Conservation (phyloP, 2,329 filamentous ascomycete genomes). For the Trichoderma aggressivum region DNA sequence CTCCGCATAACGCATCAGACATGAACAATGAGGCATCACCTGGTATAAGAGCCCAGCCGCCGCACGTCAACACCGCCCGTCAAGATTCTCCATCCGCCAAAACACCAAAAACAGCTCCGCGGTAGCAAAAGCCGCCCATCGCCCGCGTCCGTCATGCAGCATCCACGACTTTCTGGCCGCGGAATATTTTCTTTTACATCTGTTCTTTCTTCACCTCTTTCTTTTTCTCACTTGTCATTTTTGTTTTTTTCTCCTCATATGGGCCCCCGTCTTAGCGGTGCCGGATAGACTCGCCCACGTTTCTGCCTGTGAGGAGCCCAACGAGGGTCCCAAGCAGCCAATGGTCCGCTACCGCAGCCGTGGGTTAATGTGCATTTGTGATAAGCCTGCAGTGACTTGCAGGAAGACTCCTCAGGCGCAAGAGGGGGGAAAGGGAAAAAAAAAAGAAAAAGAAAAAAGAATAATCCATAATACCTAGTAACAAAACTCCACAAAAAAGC, state of each 20-base stretch:
- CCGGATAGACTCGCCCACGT: background rate
- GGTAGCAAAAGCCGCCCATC: background rate
- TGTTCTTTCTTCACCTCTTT: background rate
- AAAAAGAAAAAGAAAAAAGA: background rate
- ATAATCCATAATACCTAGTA: background rate
- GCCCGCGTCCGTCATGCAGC: background rate
- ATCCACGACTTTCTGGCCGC: background rate
- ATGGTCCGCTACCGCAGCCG: background rate
- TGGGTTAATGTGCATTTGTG: background rate
- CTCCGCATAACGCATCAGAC: background rate
- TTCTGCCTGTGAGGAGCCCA: background rate
- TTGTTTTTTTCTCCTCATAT: background rate
- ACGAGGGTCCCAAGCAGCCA: background rate
- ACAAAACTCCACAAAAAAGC: background rate
- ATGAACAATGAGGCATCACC: background rate
- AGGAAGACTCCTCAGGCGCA: background rate
- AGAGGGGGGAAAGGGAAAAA: background rate
- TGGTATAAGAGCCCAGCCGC: background rate
- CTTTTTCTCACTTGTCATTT: background rate
- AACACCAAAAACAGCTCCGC: background rate
- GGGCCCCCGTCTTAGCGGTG: background rate
- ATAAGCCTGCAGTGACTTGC: constrained; percentile 9
- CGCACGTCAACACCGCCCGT: background rate
- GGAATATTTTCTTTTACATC: background rate
- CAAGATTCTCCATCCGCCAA: background rate